These are phyloP conservation scores for Lepraria neglecta DNA, from an alignment of 495 filamentous ascomycete species.

Conservation along the genomic window DNA sequence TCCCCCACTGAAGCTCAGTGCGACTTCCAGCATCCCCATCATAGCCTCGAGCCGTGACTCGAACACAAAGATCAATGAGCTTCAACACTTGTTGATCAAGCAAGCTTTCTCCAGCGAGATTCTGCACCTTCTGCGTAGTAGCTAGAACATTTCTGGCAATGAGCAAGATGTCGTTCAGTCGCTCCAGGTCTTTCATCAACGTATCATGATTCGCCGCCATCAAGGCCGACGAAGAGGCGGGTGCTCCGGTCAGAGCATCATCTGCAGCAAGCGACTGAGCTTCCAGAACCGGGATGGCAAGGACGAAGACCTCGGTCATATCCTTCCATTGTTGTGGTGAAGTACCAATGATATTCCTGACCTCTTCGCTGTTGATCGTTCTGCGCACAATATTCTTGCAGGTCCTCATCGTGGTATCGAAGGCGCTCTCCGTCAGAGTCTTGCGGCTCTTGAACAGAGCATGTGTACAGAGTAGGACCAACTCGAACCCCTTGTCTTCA, in stretches of 20 bases:
- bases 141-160: constrained; percentile 81
- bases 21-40: constrained; percentile 67
- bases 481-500: constrained; percentile 51
- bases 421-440: constrained; percentile 41
- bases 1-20: constrained; percentile 63
- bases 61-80: constrained; percentile 74
- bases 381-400: constrained; percentile 45
- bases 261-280: constrained; percentile 57
- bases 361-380: constrained; percentile 50
- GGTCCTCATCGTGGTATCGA: constrained; percentile 33
- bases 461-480: constrained; percentile 48
- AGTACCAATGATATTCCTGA: constrained; percentile 47
- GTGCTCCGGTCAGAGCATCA: constrained; percentile 50
- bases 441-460: constrained; percentile 44
- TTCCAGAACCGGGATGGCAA: constrained; percentile 56
- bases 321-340: constrained; percentile 66
- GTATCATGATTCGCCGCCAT: constrained; percentile 71
- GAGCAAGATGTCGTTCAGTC: constrained; percentile 75
- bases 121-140: constrained; percentile 73
- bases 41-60: constrained; percentile 83
- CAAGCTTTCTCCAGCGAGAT: constrained; percentile 69
- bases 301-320: constrained; percentile 51
- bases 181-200: constrained; percentile 73
- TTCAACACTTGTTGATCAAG: constrained; percentile 81
- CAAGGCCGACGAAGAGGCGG: constrained; percentile 54